Base-by-base conservation (phyloP, 495 filamentous ascomycete species). In the Ascodesmis nigricans region DNA sequence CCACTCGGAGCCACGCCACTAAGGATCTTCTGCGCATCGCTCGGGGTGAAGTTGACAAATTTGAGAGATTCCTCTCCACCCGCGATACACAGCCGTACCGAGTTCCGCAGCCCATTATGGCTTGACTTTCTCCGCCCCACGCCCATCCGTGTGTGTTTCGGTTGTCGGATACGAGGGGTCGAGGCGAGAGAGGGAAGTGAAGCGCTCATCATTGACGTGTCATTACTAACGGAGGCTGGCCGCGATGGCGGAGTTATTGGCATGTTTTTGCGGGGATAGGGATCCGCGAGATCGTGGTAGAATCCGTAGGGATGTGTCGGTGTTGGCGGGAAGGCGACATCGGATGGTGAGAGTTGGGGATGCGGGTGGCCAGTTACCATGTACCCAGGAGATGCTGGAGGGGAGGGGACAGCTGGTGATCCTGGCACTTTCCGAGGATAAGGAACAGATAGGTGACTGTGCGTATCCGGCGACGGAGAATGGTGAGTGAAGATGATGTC, bases 11-110 rank as follows among this genome's bases (percentile, higher is more conserved):
- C 87, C 6, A 97, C 87, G 4, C 84, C 84, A 10, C 68, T 79
- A 50, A 97, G 64, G 14, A 97, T 78, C 50, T 72, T 70, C 22
- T 63, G 59, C 51, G 69, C 73, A 53, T 97, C 90, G 9, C 62
- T 49, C 0, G 81, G 69, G n/a, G 82, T 92, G 56, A 73, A 91
- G 53, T 95, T 95, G 36, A 91, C 78, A 47, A 97, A 97, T 1
- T 69, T 71, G 25, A 75, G n/a, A n/a, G n/a, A n/a, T n/a, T n/a
- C 67, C 6, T 52, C 57, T 18, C 59, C 58, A 6, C 3, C 39
- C 36, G 11, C 44, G 42, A 10, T 48, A 38, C 33, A 34, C 34
- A 15, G 32, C 32, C 14, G 52, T 31, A 40, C 32, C 28, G 38
- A 40, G 11, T 33, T 38, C n/a, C 46, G 46, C 36, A 49, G 45